phyloP scores from a whole-genome alignment of 2,329 filamentous ascomycete genomes.

The Triangularia verruculosa region DNA sequence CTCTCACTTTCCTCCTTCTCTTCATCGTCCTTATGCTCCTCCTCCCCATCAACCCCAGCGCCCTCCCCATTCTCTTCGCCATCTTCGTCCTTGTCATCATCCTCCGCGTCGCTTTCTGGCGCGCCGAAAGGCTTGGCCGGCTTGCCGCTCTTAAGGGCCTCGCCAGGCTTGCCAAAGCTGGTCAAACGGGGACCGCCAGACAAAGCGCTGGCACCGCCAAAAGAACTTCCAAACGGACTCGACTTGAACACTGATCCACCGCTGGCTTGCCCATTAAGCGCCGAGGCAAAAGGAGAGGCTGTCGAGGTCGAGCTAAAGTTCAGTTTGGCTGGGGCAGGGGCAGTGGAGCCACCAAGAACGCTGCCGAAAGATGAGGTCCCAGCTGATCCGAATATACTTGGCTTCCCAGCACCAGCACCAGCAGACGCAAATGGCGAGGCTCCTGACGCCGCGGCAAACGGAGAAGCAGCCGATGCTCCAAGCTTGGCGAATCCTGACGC shows the following conservation, averaged over 20 bases:
- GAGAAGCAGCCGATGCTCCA: slow-evolving; percentile 49
- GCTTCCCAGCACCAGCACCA: slow-evolving; percentile 41
- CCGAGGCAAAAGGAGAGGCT: slow-evolving; percentile 46
- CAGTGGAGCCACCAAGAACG: slow-evolving; percentile 30
- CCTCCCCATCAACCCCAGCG: slow-evolving; percentile 47
- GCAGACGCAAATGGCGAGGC: slow-evolving; percentile 60
- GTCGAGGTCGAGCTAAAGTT: slow-evolving; percentile 43
- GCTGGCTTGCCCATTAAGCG: slow-evolving; percentile 33
- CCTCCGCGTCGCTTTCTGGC: slow-evolving; percentile 62
- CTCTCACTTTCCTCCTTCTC: slow-evolving; percentile 56
- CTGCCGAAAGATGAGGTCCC: slow-evolving; percentile 39
- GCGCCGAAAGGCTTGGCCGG: slow-evolving; percentile 74
- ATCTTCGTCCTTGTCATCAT: slow-evolving; percentile 46
- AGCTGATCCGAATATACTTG: slow-evolving; percentile 49
- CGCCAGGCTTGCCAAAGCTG: slow-evolving; percentile 67
- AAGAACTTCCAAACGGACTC: slow-evolving; percentile 50
- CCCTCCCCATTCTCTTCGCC: slow-evolving; percentile 43
- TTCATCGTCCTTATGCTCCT: slow-evolving; percentile 51
- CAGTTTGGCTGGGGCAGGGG: slow-evolving; percentile 42
- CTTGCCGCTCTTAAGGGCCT: slow-evolving; percentile 54
- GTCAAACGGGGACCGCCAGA: slow-evolving; percentile 48
- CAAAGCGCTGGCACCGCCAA: slow-evolving; percentile 42
- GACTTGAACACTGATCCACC: slow-evolving; percentile 23
- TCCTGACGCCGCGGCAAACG: slow-evolving; percentile 59
- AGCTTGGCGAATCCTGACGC: slow-evolving; percentile 19